phyloP scores from a whole-genome alignment of 2,329 filamentous ascomycete genomes.

The Cladosporium velox region DNA sequence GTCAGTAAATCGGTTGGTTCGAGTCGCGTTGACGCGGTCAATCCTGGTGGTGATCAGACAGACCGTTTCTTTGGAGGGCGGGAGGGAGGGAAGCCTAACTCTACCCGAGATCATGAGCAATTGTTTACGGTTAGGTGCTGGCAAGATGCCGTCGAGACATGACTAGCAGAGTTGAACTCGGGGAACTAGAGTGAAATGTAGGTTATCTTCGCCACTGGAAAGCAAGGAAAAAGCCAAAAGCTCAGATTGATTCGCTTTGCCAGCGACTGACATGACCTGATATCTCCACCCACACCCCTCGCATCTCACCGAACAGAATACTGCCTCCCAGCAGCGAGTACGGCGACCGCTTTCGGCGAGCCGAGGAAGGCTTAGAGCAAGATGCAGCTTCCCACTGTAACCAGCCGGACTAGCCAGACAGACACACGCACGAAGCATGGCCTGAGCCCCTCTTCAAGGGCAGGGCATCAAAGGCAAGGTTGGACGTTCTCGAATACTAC shows the following conservation, averaged over 20 bases:
- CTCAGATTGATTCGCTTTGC: not conserved
- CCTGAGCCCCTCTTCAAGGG: constrained; percentile 19
- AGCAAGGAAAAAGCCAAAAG: constrained; percentile 10
- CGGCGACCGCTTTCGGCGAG: constrained; percentile 15
- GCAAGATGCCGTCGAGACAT: constrained; percentile 3
- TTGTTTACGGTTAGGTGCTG: constrained; percentile 20
- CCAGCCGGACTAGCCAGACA: constrained; percentile 16
- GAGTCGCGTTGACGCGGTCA: constrained; percentile 27
- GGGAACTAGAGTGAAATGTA: not conserved
- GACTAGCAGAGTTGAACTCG: not conserved
- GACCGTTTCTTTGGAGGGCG: constrained; percentile 32
- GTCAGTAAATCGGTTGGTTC: constrained; percentile 34
- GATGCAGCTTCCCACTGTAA: constrained; percentile 23
- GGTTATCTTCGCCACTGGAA: not conserved
- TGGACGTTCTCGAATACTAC: constrained; percentile 16
- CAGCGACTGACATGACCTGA: constrained; percentile 12
- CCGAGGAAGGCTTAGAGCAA: constrained; percentile 19
- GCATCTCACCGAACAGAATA: constrained; percentile 7
- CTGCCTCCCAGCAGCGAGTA: constrained; percentile 1
- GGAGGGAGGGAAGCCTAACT: constrained; percentile 22
- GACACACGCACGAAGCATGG: constrained; percentile 17
- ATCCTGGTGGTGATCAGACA: constrained; percentile 37
- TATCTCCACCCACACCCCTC: constrained; percentile 11
- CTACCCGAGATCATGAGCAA: constrained; percentile 13
- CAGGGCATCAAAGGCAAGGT: constrained; percentile 12